Evolutionary conservation across 116 monocot genomes (phyloP).

Genomic region (Zostera marina): DNA sequence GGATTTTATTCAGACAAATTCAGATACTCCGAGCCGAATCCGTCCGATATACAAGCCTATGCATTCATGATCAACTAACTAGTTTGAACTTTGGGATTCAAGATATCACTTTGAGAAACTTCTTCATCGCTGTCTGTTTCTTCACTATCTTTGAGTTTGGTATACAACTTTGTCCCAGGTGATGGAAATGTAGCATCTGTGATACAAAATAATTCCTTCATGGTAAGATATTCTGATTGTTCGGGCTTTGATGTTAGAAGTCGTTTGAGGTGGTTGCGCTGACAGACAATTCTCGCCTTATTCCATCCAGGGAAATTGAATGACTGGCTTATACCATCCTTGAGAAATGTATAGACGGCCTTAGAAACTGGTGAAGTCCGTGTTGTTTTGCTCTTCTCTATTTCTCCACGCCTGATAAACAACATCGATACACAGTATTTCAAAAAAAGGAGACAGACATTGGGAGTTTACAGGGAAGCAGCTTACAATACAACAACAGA

Average conservation of each 20-base stretch:
- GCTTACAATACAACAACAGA: constrained; percentile 72
- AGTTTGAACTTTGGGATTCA: not conserved
- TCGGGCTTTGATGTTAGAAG: constrained; percentile 19
- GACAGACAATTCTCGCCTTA: constrained; percentile 74
- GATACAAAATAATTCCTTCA: constrained; percentile 19
- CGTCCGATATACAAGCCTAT: too few relatives aligned
- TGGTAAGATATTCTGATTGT: constrained; percentile 14
- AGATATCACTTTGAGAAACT: constrained; percentile 3
- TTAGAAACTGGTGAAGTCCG: constrained; percentile 46
- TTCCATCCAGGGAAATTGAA: constrained; percentile 83
- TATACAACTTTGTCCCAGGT: constrained; percentile 41
- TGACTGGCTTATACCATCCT: constrained; percentile 39
- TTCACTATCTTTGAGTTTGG: not conserved
- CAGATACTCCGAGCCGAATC: too few relatives aligned
- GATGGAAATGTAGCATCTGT: constrained; percentile 39
- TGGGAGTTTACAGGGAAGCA: not conserved
- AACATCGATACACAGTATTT: not conserved
- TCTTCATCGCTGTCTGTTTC: not conserved
- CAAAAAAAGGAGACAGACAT: not conserved
- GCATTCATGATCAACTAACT: too few relatives aligned
- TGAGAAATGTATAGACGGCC: constrained; percentile 57
- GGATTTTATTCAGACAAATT: too few relatives aligned
- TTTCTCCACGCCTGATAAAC: constrained; percentile 56
- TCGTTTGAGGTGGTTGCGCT: constrained; percentile 53
- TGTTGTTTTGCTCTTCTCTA: constrained; percentile 59